Percentiles rank a stretch among this genome's conserved stretches.
Conservation (phyloP, 441 rosid genomes). For the Capsella rubella region DNA sequence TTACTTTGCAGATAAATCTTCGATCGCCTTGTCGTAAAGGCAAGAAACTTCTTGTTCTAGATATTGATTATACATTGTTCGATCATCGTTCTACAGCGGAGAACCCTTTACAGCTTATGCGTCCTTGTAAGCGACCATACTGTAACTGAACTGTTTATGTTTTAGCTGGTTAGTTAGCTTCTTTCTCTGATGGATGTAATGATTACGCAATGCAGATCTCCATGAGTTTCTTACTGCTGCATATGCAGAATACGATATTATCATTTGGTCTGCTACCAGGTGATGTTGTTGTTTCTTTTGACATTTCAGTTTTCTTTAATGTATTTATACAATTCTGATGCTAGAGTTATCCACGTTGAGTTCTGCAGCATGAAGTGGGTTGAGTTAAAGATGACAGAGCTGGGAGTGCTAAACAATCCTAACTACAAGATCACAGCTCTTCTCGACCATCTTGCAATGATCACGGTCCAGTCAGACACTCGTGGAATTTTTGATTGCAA, state of each 20-base stretch:
- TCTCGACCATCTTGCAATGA: constrained; percentile 92
- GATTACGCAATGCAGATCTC: constrained; percentile 66
- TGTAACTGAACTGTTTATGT: neutral
- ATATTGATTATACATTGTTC: constrained; percentile 92
- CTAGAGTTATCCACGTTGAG: constrained; percentile 9
- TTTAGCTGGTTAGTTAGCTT: neutral
- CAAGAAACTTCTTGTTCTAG: constrained; percentile 91
- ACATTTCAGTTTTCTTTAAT: neutral
- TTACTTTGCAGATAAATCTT: constrained; percentile 61
- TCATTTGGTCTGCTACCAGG: constrained; percentile 99
- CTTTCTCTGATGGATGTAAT: constrained; percentile 12
- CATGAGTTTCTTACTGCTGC: constrained; percentile 96
- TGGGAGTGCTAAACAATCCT: constrained; percentile 85
- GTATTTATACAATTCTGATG: neutral
- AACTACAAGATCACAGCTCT: constrained; percentile 96
- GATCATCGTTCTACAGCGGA: constrained; percentile 97
- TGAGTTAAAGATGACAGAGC: constrained; percentile 95
- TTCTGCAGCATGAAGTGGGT: constrained; percentile 95
- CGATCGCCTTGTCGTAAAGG: constrained; percentile 82
- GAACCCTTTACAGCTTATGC: constrained; percentile 86
- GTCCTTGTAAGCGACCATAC: constrained; percentile 66
- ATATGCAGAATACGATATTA: constrained; percentile 89
- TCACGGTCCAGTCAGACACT: constrained; percentile 89
- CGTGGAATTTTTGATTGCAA: constrained; percentile 93
- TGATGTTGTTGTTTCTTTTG: constrained; percentile 32